Conservation (phyloP, 2,329 filamentous ascomycete species). For the Trichophyton rubrum region DNA sequence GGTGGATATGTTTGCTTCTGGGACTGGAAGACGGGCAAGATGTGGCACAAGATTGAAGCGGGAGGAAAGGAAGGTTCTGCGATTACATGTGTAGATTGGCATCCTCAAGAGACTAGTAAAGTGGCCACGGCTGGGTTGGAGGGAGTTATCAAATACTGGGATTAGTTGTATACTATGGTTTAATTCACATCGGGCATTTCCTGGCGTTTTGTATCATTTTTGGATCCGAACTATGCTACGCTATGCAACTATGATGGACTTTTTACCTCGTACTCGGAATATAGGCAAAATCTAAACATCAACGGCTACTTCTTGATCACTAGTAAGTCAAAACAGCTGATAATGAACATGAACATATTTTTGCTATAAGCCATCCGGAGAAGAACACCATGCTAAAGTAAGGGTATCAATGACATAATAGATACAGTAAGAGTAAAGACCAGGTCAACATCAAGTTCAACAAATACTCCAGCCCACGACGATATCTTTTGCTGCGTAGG, state of each 20-base stretch:
- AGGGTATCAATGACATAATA: slow-evolving; percentile 3
- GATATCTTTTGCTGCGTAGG: not conserved
- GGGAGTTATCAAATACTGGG: slow-evolving; percentile 84
- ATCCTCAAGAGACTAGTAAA: slow-evolving; percentile 94
- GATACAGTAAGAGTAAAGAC: not conserved
- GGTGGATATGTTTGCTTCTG: slow-evolving; percentile 89
- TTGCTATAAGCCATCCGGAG: not conserved
- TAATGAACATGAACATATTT: not conserved
- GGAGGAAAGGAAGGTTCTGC: slow-evolving; percentile 55
- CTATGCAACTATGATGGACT: not conserved
- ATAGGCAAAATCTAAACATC: too few species aligned
- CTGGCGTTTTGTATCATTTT: not conserved
- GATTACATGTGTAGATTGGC: slow-evolving; percentile 82
- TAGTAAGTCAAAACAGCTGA: not conserved
- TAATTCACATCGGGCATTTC: not conserved
- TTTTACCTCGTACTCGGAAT: not conserved
- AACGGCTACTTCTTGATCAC: not conserved
- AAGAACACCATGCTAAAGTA: not conserved
- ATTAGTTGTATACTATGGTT: slow-evolving; percentile 41
- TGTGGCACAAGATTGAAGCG: slow-evolving; percentile 92
- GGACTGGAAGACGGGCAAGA: slow-evolving; percentile 99
- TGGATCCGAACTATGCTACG: too few species aligned
- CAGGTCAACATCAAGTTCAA: not conserved
- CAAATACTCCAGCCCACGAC: not conserved
- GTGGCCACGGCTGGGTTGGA: slow-evolving; percentile 82